Base-by-base conservation (phyloP, 768 basidiomycete species). In the Imleria badia region DNA sequence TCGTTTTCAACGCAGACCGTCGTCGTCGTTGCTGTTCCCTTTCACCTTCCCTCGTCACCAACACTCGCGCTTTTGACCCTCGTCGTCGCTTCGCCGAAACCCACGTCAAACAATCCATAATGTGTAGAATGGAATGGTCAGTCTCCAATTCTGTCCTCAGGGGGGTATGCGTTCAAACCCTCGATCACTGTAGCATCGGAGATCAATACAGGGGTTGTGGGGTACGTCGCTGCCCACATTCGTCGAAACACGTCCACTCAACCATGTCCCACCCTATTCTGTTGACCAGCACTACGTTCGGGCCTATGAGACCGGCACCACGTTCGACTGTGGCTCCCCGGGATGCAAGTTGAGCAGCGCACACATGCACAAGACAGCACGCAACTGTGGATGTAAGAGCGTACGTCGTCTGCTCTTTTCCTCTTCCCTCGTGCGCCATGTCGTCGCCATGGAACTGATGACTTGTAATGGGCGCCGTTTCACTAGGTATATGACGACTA, bases 101-200 rank as follows among this genome's bases (percentile, higher is more conserved):
- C 48, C 48, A 53, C 48, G 4, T 42, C 46, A 43, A 45, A 5
- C 29, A 20, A 35, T 20, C 64, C 7, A 65, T 23, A 40, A 85
- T 85, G 84, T 85, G 84, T 56, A 73, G 72, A 66, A 77, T 79
- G 63, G 84, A 85, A 78, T 78, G 81, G 83, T 84, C 60, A 60
- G 61, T 63, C 53, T 42, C 31, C 19, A 4, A 30, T 39, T 8
- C 48, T 48, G 19, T 60, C 45, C 5, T 51, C 58, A 19, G 11
- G 19, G 31, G 26, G 14, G 29, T 31, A 23, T 46, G 47, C 35
- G 35, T 45, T 59, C 60, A 51, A 35, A 46, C 61, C 45, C 36
- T 60, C 34, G 44, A 41, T 42, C 47, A 2, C 42, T 45, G 19
- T 53, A 76, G 75, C 58, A 45, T 69, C 54, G 76, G 76, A 48